These are phyloP conservation scores for Puccinellia tenuiflora DNA, from an alignment of 176 grass and related monocot species.

Conservation along the genomic window DNA sequence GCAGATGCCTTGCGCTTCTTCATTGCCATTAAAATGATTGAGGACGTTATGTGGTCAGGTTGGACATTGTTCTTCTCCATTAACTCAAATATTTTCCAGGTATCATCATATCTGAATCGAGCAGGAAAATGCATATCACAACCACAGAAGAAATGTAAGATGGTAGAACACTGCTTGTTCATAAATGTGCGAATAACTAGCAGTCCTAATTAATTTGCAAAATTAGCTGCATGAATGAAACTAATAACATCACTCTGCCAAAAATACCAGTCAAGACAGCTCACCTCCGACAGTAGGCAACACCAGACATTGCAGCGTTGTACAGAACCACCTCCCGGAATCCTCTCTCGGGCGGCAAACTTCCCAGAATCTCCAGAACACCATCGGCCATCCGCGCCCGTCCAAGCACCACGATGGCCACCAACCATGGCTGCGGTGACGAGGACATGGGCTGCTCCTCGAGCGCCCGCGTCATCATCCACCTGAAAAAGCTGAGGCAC, in stretches of 20 bases:
- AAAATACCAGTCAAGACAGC: not conserved
- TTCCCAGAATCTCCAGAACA: constrained; percentile 21
- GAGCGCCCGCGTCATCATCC: constrained; percentile 16
- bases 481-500: constrained; percentile 25
- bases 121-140: not conserved
- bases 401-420: constrained; percentile 28
- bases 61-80: constrained; percentile 82
- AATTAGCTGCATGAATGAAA: not conserved
- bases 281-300: constrained; percentile 30
- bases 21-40: constrained; percentile 67
- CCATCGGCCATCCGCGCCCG: constrained; percentile 20
- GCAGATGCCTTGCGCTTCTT: constrained; percentile 52
- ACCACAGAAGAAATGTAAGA: constrained; percentile 12
- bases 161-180: not conserved
- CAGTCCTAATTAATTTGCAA: not conserved
- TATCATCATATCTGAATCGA: constrained; percentile 62
- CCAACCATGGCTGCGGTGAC: not conserved
- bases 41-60: constrained; percentile 67
- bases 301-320: constrained; percentile 28
- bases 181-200: not conserved
- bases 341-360: constrained; percentile 6
- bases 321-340: constrained; percentile 18
- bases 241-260: not conserved
- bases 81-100: constrained; percentile 63
- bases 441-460: not conserved